Evolutionary conservation across 2,329 filamentous ascomycete genomes (phyloP).

Genomic region (Ceratocystis lukuohia): DNA sequence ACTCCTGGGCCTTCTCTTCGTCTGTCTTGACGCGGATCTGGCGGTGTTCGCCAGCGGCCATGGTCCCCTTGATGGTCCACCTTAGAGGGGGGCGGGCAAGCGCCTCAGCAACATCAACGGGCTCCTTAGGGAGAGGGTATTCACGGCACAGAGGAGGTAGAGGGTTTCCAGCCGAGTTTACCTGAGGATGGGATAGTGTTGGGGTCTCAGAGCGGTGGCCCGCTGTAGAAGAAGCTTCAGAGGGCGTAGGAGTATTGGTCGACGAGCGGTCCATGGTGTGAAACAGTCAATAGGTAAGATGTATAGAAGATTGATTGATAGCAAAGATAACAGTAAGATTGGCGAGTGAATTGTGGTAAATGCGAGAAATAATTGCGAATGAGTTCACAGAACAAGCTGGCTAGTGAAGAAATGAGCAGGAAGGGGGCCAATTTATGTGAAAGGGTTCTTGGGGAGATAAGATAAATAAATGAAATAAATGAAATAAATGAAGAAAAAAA

Average conservation of each 20-base stretch:
- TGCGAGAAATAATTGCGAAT: not conserved
- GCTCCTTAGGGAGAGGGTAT: conserved; percentile 31
- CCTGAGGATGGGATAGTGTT: not conserved
- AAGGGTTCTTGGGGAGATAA: not conserved
- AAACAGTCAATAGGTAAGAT: too few relatives aligned
- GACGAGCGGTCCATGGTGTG: conserved; percentile 8
- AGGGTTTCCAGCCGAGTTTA: conserved; percentile 23
- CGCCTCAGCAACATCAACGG: conserved; percentile 32
- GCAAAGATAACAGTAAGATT: too few relatives aligned
- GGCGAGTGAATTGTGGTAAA: not conserved
- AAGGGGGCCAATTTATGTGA: not conserved
- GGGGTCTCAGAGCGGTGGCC: conserved; percentile 1
- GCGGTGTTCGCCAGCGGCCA: conserved; percentile 25
- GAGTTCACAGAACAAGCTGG: not conserved
- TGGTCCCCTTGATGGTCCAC: conserved; percentile 30
- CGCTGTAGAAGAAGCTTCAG: conserved; percentile 8
- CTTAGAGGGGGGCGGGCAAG: conserved; percentile 33
- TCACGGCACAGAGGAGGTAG: conserved; percentile 27
- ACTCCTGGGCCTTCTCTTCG: conserved; percentile 29
- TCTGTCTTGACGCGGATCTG: conserved; percentile 23
- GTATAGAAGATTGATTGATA: too few relatives aligned
- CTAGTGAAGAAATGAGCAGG: not conserved
- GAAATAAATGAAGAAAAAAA: not conserved
- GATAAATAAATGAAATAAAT: not conserved
- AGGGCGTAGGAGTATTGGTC: conserved; percentile 16